Evolutionary conservation across 2,329 filamentous ascomycete species (phyloP).

Genomic region (Bertia moriformis): DNA sequence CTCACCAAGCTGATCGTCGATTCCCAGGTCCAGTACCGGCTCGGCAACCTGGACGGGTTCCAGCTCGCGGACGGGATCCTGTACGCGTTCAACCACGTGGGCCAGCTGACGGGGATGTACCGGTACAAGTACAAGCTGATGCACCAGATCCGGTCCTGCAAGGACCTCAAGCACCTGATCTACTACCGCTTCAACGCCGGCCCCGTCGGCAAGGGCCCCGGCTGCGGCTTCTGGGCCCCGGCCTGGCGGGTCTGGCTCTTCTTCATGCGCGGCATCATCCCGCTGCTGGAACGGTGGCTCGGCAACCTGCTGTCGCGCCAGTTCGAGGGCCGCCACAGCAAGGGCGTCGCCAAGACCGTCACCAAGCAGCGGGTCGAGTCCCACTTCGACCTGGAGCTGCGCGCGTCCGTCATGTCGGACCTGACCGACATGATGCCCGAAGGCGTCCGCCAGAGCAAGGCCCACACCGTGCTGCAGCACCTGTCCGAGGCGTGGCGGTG

Average conservation of each 20-base stretch:
- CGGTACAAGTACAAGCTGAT: slow-evolving; percentile 99
- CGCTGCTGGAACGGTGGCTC: slow-evolving; percentile 89
- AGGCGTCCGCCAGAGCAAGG: slow-evolving; percentile 98
- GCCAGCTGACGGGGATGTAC: slow-evolving; percentile 97
- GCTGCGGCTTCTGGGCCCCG: slow-evolving; percentile 97
- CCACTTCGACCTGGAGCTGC: slow-evolving; percentile 91
- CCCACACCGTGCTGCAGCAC: slow-evolving; percentile 94
- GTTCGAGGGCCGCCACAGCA: slow-evolving; percentile 95
- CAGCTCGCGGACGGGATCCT: slow-evolving; percentile 95
- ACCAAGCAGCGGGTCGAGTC: slow-evolving; percentile 98
- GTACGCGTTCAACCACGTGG: slow-evolving; percentile 99
- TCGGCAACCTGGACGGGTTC: slow-evolving; percentile 97
- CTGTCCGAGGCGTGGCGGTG: slow-evolving; percentile 96
- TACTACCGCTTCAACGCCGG: slow-evolving; percentile 98
- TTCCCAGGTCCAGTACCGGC: slow-evolving; percentile 89
- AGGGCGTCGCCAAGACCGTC: slow-evolving; percentile 96
- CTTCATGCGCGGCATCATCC: slow-evolving; percentile 97
- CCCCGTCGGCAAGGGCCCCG: slow-evolving; percentile 89
- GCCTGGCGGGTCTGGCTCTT: slow-evolving; percentile 99
- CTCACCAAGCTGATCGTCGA: slow-evolving; percentile 96
- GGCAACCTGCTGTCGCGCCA: slow-evolving; percentile 92
- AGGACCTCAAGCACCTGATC: slow-evolving; percentile 96
- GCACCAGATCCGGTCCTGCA: slow-evolving; percentile 98
- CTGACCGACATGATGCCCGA: slow-evolving; percentile 99
- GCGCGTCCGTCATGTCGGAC: slow-evolving; percentile 96